Evolutionary conservation across 257 asterid species (phyloP).

Genomic region (Catharanthus roseus): DNA sequence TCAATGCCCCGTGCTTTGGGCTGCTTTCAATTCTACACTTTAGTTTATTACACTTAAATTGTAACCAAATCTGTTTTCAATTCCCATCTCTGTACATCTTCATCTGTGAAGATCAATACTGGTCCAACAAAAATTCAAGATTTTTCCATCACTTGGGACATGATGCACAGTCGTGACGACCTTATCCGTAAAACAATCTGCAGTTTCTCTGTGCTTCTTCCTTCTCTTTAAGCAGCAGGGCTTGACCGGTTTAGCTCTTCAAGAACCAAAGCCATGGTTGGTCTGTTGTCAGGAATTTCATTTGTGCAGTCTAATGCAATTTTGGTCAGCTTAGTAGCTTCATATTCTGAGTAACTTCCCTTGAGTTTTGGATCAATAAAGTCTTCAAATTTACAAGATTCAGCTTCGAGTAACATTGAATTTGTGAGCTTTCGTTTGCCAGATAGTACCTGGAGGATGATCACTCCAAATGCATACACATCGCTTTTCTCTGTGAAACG

Average conservation of each 20-base stretch:
- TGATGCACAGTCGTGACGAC: neutral
- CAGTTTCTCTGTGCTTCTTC: no score
- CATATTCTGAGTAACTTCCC: conserved; percentile 38
- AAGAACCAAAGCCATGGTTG: conserved; percentile 51
- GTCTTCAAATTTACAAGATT: conserved; percentile 50
- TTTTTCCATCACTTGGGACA: neutral
- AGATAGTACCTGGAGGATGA: conserved; percentile 72
- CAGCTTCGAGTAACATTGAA: conserved; percentile 56
- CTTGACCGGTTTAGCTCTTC: conserved; percentile 32
- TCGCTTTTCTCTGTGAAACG: conserved; percentile 94
- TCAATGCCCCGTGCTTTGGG: neutral
- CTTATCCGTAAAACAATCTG: no score
- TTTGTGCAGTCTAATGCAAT: conserved; percentile 65
- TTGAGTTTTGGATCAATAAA: conserved; percentile 51
- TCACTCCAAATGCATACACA: conserved; percentile 91
- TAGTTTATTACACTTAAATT: neutral
- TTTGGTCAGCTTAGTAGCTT: conserved; percentile 47
- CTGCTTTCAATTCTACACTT: neutral
- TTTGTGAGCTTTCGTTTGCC: conserved; percentile 53
- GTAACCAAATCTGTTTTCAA: neutral
- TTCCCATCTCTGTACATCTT: conserved; percentile 9
- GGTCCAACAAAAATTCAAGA: neutral
- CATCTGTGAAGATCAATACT: neutral
- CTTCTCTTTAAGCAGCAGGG: conserved; percentile 9
- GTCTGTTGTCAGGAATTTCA: conserved; percentile 65